phyloP scores from a whole-genome alignment of 805 yeast species.

The Ogataea ganodermae region DNA sequence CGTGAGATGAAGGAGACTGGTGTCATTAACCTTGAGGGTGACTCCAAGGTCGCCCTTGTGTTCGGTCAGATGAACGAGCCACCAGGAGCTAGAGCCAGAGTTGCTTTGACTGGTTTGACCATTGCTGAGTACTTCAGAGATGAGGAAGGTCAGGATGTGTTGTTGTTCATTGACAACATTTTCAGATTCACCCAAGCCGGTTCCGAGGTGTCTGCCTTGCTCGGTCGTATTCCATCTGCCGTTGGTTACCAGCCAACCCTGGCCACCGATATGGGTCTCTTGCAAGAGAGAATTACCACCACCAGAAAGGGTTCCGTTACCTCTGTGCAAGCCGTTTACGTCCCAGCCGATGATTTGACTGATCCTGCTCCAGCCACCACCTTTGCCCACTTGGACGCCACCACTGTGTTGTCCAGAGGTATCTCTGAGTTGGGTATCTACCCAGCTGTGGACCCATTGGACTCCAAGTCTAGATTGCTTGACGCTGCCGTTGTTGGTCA shows the following conservation, averaged over 20 bases:
- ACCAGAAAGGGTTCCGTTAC: slow-evolving; percentile 99
- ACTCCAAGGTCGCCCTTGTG: slow-evolving; percentile 98
- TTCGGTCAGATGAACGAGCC: slow-evolving; percentile 99
- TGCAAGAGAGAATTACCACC: slow-evolving; percentile 99
- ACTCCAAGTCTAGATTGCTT: slow-evolving; percentile 97
- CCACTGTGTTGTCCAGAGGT: slow-evolving; percentile 99
- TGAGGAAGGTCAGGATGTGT: slow-evolving; percentile 99
- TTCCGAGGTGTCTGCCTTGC: slow-evolving; percentile 99
- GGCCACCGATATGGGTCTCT: slow-evolving; percentile 99
- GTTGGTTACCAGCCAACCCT: slow-evolving; percentile 99
- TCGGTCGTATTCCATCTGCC: slow-evolving; percentile 99
- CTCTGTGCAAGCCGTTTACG: slow-evolving; percentile 99
- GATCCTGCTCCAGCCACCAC: slow-evolving; percentile 99
- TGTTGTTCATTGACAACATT: slow-evolving; percentile 98
- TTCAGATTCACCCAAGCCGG: slow-evolving; percentile 99
- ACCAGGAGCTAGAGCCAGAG: slow-evolving; percentile 99
- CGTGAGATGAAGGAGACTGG: slow-evolving; percentile 99
- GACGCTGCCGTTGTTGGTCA: slow-evolving; percentile 97
- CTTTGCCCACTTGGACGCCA: slow-evolving; percentile 99
- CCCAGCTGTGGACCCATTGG: slow-evolving; percentile 99
- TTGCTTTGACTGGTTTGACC: slow-evolving; percentile 99
- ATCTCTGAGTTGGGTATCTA: slow-evolving; percentile 99
- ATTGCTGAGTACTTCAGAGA: slow-evolving; percentile 99
- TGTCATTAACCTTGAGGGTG: slow-evolving; percentile 99
- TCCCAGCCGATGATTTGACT: slow-evolving; percentile 99